Base-by-base conservation (phyloP, 179 eudicot genomes). In the Nepenthes alata region DNA sequence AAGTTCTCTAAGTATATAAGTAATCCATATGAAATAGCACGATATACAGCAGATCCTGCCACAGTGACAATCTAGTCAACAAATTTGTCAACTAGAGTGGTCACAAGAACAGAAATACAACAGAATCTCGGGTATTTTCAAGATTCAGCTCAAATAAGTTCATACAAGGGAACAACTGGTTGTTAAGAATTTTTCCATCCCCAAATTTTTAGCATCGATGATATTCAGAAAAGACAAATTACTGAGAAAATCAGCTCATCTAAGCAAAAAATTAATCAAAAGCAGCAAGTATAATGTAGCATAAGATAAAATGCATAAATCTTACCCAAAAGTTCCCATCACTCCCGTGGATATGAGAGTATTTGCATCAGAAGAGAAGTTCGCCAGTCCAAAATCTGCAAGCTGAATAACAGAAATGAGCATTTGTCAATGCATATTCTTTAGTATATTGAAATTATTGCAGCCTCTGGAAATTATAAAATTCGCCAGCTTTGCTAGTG, bases 321-420 rank as follows among this genome's bases (percentile, higher is more conserved):
- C 70, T 45, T 79, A 93, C 98, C 98, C 98, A 49, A 87, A 82
- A 62, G 97, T 93, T 63, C 97, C 98, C 98, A 89, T 89, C 68
- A 93, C 95, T 64, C 95, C 74, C 10, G 95, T 87, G 59, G 98
- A 93, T 67, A 93, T 73, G 62, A 89, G 97, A 67, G 98, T 93
- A 62, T 83, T 70, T 54, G 65, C 76, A 71, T 87, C 97, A 63
- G 97, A 82, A 61, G 94, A 54, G 51, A 89, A 65, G 78, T 83
- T 93, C 55, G 98, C 98, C 47, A 89, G 90, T 68, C 98, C 98
- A 80, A 93, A 93, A 74, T 93, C 98, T 45, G 97, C 95, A 76
- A 93, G 96, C 98, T 93, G 81, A 56, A 67, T 34, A 52, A 54
- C 47, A 58, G 39, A 6, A 6, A 12, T 16, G 6, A 13, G 15